Conservation (phyloP, 1,284 basidiomycete genomes). For the Cutaneotrichosporon cutaneum region DNA sequence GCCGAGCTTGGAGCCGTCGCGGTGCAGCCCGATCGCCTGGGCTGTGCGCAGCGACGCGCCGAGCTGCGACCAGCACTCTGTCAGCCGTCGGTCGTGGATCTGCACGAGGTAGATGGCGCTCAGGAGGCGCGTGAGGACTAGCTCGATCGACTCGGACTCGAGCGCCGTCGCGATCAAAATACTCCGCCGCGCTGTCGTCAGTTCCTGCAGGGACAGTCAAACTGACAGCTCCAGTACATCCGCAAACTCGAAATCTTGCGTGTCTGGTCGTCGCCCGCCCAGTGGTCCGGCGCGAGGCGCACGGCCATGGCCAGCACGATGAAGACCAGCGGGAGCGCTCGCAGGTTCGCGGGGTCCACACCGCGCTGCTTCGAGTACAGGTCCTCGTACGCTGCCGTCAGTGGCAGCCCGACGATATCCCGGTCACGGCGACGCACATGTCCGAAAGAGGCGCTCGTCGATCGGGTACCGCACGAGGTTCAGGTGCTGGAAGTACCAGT, state of each 20-base stretch:
- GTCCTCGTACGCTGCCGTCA: conserved; percentile 64
- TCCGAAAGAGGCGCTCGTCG: conserved; percentile 78
- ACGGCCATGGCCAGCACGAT: conserved; percentile 89
- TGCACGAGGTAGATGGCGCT: conserved; percentile 88
- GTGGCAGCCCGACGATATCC: not conserved
- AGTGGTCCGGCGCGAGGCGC: conserved; percentile 76
- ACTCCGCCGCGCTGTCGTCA: conserved; percentile 69
- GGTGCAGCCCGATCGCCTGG: conserved; percentile 87
- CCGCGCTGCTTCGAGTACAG: conserved; percentile 71
- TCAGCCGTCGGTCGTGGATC: conserved; percentile 53
- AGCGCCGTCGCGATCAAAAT: conserved; percentile 84
- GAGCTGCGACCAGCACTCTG: conserved; percentile 90
- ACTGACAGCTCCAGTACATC: conserved; percentile 90
- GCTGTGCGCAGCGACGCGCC: conserved; percentile 90
- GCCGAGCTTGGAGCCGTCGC: conserved; percentile 78
- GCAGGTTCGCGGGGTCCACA: conserved; percentile 76
- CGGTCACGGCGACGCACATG: conserved; percentile 43
- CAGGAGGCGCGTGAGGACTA: conserved; percentile 84
- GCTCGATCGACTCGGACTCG: conserved; percentile 82
- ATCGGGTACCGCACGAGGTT: conserved; percentile 95
- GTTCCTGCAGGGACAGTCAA: not conserved
- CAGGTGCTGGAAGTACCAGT: conserved; percentile 59
- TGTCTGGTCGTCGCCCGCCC: conserved; percentile 72
- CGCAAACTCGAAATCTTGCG: conserved; percentile 74
- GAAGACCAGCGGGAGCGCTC: conserved; percentile 86